phyloP scores from a whole-genome alignment of 2,329 filamentous ascomycete genomes.

The Aspergillus piperis region DNA sequence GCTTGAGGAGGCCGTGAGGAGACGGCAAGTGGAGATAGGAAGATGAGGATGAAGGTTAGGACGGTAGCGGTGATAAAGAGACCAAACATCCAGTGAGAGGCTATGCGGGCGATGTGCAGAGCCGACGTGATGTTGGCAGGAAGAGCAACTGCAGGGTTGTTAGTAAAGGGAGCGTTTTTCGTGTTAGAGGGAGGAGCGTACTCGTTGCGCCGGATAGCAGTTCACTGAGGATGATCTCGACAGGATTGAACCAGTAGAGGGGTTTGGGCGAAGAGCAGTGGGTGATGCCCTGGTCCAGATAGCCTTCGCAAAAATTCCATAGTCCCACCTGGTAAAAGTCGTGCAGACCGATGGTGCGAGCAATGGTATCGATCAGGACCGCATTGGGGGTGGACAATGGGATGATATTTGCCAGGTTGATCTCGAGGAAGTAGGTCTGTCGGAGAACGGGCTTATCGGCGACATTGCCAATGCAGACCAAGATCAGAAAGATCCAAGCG shows the following conservation, averaged over 20 bases:
- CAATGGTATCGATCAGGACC: slow-evolving; percentile 80
- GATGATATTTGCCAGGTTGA: slow-evolving; percentile 81
- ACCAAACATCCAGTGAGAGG: slow-evolving; percentile 84
- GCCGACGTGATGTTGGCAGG: slow-evolving; percentile 73
- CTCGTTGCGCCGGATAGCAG: slow-evolving; percentile 78
- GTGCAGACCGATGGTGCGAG: slow-evolving; percentile 80
- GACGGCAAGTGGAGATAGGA: slow-evolving; percentile 59
- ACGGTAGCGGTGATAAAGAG: slow-evolving; percentile 75
- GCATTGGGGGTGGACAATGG: slow-evolving; percentile 71
- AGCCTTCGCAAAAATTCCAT: slow-evolving; percentile 92
- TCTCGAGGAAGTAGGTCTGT: slow-evolving; percentile 78
- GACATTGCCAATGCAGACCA: slow-evolving; percentile 78
- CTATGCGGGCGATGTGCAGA: slow-evolving; percentile 71
- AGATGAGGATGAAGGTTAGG: slow-evolving; percentile 71
- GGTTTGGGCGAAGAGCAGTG: slow-evolving; percentile 68
- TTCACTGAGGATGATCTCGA: slow-evolving; percentile 76
- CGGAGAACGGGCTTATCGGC: slow-evolving; percentile 62
- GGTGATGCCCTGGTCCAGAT: slow-evolving; percentile 68
- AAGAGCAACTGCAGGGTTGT: slow-evolving; percentile 62
- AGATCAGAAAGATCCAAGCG: slow-evolving; percentile 74
- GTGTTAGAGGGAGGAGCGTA: slow-evolving; percentile 37
- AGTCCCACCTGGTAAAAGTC: slow-evolving; percentile 93
- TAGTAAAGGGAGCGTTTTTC: neutral
- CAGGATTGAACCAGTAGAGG: slow-evolving; percentile 90
- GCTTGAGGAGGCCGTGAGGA: slow-evolving; percentile 42